These are phyloP conservation scores for Metschnikowia borealis DNA, from an alignment of 805 yeast genomes.

Conservation along the genomic window DNA sequence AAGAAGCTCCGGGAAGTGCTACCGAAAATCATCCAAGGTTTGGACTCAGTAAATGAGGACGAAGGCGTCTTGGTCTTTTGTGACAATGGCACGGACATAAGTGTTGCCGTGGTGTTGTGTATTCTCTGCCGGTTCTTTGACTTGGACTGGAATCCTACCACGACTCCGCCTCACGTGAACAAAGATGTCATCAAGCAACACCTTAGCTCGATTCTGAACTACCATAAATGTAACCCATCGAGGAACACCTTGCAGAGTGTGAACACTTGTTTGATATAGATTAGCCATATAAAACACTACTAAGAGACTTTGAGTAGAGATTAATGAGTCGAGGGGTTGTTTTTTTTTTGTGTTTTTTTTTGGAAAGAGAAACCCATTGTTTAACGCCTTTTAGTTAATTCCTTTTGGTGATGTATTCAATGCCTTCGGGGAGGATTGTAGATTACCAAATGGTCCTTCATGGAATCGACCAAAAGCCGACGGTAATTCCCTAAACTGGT, in stretches of 20 bases:
- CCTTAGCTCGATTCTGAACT: conserved; percentile 43
- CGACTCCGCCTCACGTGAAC: conserved; percentile 23
- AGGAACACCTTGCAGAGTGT: conserved; percentile 73
- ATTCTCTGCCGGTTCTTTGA: conserved; percentile 46
- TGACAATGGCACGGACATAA: conserved; percentile 62
- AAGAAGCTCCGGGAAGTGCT: conserved; percentile 50
- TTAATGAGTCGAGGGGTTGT: too few relatives aligned
- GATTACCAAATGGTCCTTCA: too few relatives aligned
- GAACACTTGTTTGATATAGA: conserved; percentile 47
- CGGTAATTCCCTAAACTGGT: too few relatives aligned
- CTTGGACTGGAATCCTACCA: conserved; percentile 34
- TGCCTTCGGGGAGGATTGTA: too few relatives aligned
- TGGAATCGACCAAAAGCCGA: too few relatives aligned
- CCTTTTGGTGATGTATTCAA: too few relatives aligned
- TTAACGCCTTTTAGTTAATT: too few relatives aligned
- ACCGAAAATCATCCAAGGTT: conserved; percentile 32
- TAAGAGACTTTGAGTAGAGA: too few relatives aligned
- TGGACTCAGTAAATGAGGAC: conserved; percentile 17
- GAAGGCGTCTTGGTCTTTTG: conserved; percentile 47
- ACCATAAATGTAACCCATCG: conserved; percentile 53
- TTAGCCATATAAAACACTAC: background rate
- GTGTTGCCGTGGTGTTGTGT: conserved; percentile 56
- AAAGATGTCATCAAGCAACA: conserved; percentile 57
- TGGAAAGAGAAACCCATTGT: too few relatives aligned
- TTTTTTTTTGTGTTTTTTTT: too few relatives aligned